phyloP scores from a whole-genome alignment of 2,329 filamentous ascomycete genomes.

The Zalaria sp. region DNA sequence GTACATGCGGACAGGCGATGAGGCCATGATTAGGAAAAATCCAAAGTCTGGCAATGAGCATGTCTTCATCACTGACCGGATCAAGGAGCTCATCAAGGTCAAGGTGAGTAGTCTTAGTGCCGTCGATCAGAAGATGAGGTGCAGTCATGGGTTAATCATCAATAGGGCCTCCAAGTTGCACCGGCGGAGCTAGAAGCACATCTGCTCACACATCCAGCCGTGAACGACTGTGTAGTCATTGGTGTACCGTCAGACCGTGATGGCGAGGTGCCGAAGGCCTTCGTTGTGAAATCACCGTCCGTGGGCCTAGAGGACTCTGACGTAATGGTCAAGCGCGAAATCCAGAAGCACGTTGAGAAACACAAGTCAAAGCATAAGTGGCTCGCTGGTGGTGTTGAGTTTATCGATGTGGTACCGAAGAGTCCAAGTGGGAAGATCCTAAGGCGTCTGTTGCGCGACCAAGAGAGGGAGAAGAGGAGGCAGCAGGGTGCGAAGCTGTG shows the following conservation, averaged over 20 bases:
- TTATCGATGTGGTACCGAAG: slow-evolving; percentile 37
- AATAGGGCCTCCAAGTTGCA: slow-evolving; percentile 58
- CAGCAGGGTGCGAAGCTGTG: slow-evolving; percentile 7
- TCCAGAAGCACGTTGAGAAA: slow-evolving; percentile 44
- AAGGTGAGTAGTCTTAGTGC: slow-evolving; percentile 36
- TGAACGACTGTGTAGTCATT: slow-evolving; percentile 71
- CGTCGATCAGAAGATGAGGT: background rate
- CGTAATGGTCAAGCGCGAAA: slow-evolving; percentile 32
- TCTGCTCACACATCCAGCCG: slow-evolving; percentile 57
- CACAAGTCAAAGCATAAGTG: slow-evolving; percentile 50
- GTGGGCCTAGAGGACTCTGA: slow-evolving; percentile 40
- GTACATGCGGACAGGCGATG: slow-evolving; percentile 66
- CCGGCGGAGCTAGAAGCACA: slow-evolving; percentile 74
- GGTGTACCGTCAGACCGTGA: slow-evolving; percentile 50
- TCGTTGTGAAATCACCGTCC: slow-evolving; percentile 43
- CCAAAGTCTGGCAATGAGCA: slow-evolving; percentile 57
- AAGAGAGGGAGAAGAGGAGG: slow-evolving; percentile 48
- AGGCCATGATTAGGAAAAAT: slow-evolving; percentile 54
- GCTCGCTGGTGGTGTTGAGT: slow-evolving; percentile 46
- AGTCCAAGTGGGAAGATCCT: slow-evolving; percentile 47
- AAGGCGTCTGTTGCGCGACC: slow-evolving; percentile 51
- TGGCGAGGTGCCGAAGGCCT: slow-evolving; percentile 50
- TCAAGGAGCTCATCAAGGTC: slow-evolving; percentile 67
- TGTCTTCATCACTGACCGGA: slow-evolving; percentile 70
- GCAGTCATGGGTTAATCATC: background rate